Base-by-base conservation (phyloP, 345 rosid genomes). In the Brassica rapa region DNA sequence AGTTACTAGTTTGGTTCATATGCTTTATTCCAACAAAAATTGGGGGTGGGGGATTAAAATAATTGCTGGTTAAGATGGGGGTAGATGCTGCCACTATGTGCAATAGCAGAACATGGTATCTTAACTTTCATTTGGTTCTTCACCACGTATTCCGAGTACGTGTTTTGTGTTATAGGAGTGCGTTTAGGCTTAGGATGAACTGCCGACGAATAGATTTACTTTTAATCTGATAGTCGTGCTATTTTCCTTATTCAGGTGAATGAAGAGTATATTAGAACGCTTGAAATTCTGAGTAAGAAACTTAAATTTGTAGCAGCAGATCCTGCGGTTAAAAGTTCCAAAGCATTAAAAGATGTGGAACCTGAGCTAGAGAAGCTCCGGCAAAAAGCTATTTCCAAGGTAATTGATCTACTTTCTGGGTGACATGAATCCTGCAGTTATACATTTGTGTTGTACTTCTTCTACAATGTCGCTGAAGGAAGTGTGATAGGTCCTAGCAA, bases 281-380 rank as follows among this genome's bases (percentile, higher is more conserved):
- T 95, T 49, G 97, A 93, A 84, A 87, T 88, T 71, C 89, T 95
- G 75, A 93, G 98, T 87, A 90, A 89, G 90, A 95, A 95, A 86
- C 83, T 95, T 83, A 93, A 91, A 86, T 91, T 86, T 77, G 86
- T 88, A 72, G 93, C 89, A 77, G 89, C 77, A 72, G 98, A 95
- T 86, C 83, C 84, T 19, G 87, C 87, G 84, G 91, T 89, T 60
- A 95, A 87, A 82, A 84, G 86, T 69, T 89, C 99, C 65, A 93
- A 91, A 84, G 96, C 98, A 53, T 87, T 95, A 53, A 95, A 89
- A 85, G 99, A 95, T 82, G 98, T 95, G 75, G 93, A 91, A 66
- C 99, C 97, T 16, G 99, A 95, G 86, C 98, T 95, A 72, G 98
- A 93, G 84, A 93, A 91, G 86, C 92, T 95, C 33, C 85, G 98